Evolutionary conservation across 2,329 filamentous ascomycete species (phyloP), one percentile per base, ranked within the genome.

Genomic region (Claviceps fusiformis): DNA sequence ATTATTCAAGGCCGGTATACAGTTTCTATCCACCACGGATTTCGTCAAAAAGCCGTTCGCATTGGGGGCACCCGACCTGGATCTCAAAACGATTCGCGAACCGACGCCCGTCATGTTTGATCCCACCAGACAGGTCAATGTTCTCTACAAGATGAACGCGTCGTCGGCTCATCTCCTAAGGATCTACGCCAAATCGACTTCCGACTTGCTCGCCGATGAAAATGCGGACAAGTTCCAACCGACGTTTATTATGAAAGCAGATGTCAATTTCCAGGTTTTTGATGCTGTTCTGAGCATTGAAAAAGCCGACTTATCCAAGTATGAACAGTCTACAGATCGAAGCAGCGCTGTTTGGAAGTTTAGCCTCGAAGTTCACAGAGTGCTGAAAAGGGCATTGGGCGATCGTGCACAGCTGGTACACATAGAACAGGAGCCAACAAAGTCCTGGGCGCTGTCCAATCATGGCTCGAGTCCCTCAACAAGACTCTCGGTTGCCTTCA

Each of bases 1-100:
- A 69, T 77, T 97, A 48, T 96, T 98, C 78, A 97, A 96, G 70
- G 91, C 89, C 3, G 83, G 85, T 1, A 73, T 98, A n/a, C 92
- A 96, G 65, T 93, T 92, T 61, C 73, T 98, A 19, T 83, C 86
- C 1, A 79, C 81, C 1, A 85, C 81, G 43, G 85, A 95, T 63
- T 73, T 96, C 54, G 75, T 73, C 55, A 85, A 81, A 62, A 86
- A 81, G 60, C 82, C 87, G 0, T 77, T 85, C 39, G 61, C 77
- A 1, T 73, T 83, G 55, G 72, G 64, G 62, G 69, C 65, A 62
- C 55, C 63, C 2, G 64, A 65, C 41, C 55, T 59, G 2, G 63
- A 61, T 43, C 44, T 57, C 3, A 76, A 73, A 56, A 60, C 64
- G 31, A 64, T 72, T 57, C 68, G 70, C 58, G 72, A 75, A 68